phyloP scores from a whole-genome alignment of 208 protist genomes.

The Leishmania mexicana region DNA sequence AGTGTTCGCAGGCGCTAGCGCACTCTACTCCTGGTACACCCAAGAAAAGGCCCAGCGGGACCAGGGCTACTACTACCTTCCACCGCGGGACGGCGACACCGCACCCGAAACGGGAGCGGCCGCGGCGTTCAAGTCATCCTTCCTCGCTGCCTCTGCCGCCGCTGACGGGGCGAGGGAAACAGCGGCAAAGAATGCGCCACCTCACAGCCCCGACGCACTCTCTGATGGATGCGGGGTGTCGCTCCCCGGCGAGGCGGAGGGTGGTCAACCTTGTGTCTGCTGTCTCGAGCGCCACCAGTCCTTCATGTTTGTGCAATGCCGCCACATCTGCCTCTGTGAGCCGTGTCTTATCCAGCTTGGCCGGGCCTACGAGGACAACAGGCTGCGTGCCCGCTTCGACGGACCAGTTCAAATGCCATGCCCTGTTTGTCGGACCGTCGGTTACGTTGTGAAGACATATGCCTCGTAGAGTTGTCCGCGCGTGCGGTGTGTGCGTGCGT shows the following conservation, averaged over 20 bases:
- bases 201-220: too few relatives aligned
- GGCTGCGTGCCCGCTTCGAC: conserved; percentile 1
- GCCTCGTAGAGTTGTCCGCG: not conserved
- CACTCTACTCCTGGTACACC: not conserved
- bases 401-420: conserved; percentile 20
- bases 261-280: conserved; percentile 12
- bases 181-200: not conserved
- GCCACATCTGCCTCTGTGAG: conserved; percentile 37
- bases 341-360: conserved; percentile 19
- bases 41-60: not conserved
- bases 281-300: conserved; percentile 12
- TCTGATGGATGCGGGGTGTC: not conserved
- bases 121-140: not conserved
- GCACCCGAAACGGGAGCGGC: not conserved
- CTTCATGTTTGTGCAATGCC: conserved; percentile 32
- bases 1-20: not conserved
- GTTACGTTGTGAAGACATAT: conserved; percentile 2
- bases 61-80: conserved; percentile 7
- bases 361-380: conserved; percentile 13
- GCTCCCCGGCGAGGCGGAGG: not conserved
- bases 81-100: not conserved
- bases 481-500: not conserved
- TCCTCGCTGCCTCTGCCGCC: not conserved
- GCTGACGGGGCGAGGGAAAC: not conserved
- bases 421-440: conserved; percentile 5